These are phyloP conservation scores for Croton laevigatus DNA, from an alignment of 441 rosid species.

Conservation along the genomic window DNA sequence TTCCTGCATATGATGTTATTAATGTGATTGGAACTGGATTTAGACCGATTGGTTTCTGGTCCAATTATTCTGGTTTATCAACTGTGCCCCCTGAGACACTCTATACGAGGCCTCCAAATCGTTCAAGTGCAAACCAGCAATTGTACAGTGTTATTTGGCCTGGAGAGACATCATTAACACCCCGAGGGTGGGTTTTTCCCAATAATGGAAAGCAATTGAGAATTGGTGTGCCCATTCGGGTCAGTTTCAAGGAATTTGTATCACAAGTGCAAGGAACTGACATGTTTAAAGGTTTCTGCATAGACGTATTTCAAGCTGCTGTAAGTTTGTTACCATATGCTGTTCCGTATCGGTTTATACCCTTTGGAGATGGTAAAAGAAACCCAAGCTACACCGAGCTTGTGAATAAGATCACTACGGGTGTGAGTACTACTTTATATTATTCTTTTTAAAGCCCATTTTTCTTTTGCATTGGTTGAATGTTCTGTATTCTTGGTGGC, in stretches of 20 bases:
- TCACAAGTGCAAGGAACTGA: constrained; percentile 53
- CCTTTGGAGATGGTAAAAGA: constrained; percentile 64
- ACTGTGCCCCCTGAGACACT: constrained; percentile 55
- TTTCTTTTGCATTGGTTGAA: constrained; percentile 22
- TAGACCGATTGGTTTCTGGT: constrained; percentile 83
- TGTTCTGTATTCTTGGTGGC: constrained; percentile 26
- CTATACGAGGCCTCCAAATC: constrained; percentile 50
- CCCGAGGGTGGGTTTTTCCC: constrained; percentile 94
- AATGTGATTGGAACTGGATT: constrained; percentile 80
- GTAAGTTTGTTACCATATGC: constrained; percentile 72
- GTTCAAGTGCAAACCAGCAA: constrained; percentile 46
- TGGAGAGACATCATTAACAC: constrained; percentile 60
- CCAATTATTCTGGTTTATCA: constrained; percentile 80
- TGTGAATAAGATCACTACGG: constrained; percentile 55
- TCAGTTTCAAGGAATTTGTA: constrained; percentile 70
- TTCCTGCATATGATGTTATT: constrained; percentile 73
- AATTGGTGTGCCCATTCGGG: constrained; percentile 80
- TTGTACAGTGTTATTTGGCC: constrained; percentile 76
- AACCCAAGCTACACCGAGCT: constrained; percentile 81
- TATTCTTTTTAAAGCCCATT: not conserved
- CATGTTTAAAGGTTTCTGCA: constrained; percentile 74
- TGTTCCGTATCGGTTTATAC: constrained; percentile 61
- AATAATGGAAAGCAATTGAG: constrained; percentile 71
- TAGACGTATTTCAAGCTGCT: constrained; percentile 86
- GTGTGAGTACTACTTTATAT: constrained; percentile 51